These are phyloP conservation scores for Erysiphe pisi DNA, from an alignment of 2,329 filamentous ascomycete species.

Conservation along the genomic window DNA sequence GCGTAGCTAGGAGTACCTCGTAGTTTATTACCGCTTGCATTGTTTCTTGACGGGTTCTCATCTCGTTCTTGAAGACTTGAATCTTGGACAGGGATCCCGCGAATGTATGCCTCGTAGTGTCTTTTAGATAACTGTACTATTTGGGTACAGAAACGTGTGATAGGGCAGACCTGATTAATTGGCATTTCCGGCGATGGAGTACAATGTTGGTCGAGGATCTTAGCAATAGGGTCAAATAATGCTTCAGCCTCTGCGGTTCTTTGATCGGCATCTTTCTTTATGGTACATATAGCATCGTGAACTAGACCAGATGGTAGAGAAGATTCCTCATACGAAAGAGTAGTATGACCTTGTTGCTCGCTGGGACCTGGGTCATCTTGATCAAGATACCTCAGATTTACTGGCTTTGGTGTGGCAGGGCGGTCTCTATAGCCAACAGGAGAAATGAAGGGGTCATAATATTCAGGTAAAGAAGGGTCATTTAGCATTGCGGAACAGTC, in stretches of 20 bases:
- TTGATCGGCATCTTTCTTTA: neutral
- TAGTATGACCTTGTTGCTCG: neutral
- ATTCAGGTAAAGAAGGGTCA: neutral
- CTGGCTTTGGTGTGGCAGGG: neutral
- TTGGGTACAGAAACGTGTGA: neutral
- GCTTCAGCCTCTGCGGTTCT: neutral
- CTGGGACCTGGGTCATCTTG: neutral
- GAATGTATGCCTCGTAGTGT: neutral
- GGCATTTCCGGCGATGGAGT: neutral
- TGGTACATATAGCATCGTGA: neutral
- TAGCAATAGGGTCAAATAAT: neutral
- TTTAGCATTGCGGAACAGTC: neutral
- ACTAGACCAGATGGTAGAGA: neutral
- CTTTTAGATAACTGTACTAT: neutral
- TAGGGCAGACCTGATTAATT: neutral
- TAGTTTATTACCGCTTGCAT: neutral
- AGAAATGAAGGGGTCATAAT: neutral
- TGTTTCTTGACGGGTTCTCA: neutral
- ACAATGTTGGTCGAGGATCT: neutral
- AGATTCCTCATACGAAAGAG: neutral
- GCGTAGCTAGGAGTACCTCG: neutral
- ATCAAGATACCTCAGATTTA: neutral
- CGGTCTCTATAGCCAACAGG: neutral
- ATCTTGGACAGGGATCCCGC: neutral
- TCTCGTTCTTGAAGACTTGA: neutral